Base-by-base conservation (phyloP, 139 green algal species). In the Edaphochlamys debaryana region DNA sequence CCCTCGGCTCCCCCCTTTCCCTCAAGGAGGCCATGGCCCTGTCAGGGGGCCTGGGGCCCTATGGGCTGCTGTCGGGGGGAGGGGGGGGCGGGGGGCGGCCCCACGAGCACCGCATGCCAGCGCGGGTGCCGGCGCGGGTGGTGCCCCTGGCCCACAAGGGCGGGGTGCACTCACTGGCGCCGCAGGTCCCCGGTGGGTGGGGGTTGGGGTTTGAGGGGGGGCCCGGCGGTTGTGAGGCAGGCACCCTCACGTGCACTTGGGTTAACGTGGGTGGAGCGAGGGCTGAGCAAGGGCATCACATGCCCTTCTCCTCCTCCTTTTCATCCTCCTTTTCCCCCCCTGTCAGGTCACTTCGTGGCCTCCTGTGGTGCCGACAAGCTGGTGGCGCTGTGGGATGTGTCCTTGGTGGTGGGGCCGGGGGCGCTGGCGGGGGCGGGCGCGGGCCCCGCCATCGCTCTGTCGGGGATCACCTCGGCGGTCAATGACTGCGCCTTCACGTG, bases 361-460 rank as follows among this genome's bases (percentile, higher is more conserved):
- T 94, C 71, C 34, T 94, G 90, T 62, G 94, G 94, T 3, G 81
- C 87, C 1, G 92, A 96, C 88, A 91, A 88, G 37, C 72, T 75
- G 1, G 93, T 96, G 20, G 82, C 87, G 40, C 54, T 95, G 2
- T 96, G 94, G 94, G 94, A 96, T 63, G 56, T 83, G 27, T 85
- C 85, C 34, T 72, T 92, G 54, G 58, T 86, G 32, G 85, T 71
- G 58, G 84, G 70, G 11, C 37, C 54, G 8, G n/a, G 45, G 40
- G 0, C 32, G 34, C 37, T 29, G 60, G 88, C 90, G 80, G 41
- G 79, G 50, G 90, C 85, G 23, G 85, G 63, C 36, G 83, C 30
- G 29, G 7, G 67, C 3, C 78, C 77, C 38, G 56, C 67, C 38
- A 40, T 27, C 36, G 13, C 38, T 34, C 56, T 85, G 52, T 86